A percentile compares a stretch with the other conserved stretches of the same genome.
Evolutionary conservation across 1,284 basidiomycete species (phyloP).

Genomic region (Apiotrichum gamsii): DNA sequence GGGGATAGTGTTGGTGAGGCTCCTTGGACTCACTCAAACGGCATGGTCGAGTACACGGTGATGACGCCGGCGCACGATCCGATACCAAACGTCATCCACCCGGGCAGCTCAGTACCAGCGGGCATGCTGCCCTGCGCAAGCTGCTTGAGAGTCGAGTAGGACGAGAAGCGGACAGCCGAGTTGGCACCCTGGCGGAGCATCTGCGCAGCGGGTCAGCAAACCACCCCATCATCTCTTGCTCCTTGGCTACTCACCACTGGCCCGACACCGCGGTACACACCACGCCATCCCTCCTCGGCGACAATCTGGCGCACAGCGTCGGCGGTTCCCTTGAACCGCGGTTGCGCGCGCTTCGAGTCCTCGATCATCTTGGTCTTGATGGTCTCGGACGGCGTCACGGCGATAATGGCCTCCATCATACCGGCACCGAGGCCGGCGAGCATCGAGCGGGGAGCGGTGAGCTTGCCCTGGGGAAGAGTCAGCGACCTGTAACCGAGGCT

Average conservation of each 20-base stretch:
- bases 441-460: conserved; percentile 75
- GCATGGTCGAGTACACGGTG: conserved; percentile 86
- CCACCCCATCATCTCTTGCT: no score
- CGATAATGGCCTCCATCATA: conserved; percentile 87
- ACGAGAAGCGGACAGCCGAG: conserved; percentile 93
- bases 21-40: conserved; percentile 65
- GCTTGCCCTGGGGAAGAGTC: conserved; percentile 82
- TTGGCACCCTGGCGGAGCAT: conserved; percentile 98
- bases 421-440: conserved; percentile 90
- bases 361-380: conserved; percentile 99
- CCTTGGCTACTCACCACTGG: conserved; percentile 68
- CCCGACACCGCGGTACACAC: conserved; percentile 87
- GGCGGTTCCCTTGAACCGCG: conserved; percentile 78
- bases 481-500: no score
- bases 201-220: conserved; percentile 47
- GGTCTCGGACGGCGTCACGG: conserved; percentile 94
- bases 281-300: conserved; percentile 65
- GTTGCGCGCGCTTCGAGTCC: conserved; percentile 76
- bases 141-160: conserved; percentile 87
- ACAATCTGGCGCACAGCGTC: conserved; percentile 82
- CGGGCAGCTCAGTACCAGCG: conserved; percentile 78
- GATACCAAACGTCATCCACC: conserved; percentile 85
- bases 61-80: conserved; percentile 89
- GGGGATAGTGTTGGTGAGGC: no score
- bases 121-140: conserved; percentile 77